Percentiles rank a stretch among this genome's conserved stretches.
phyloP scores from a whole-genome alignment of 2,329 filamentous ascomycete species.

The Colletotrichum tofieldiae region DNA sequence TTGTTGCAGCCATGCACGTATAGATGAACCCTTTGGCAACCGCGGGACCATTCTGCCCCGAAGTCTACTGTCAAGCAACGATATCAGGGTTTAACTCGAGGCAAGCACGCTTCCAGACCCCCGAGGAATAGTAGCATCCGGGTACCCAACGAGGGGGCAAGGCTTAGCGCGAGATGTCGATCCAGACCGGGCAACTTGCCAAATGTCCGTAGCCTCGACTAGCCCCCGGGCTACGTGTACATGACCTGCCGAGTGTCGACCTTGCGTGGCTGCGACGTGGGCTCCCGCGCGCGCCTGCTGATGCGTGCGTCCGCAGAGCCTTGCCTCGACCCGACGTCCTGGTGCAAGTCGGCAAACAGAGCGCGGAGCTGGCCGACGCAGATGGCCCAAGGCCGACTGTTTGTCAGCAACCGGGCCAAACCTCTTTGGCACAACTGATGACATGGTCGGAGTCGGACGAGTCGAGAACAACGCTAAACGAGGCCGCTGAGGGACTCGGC shows the following conservation, averaged over 20 bases:
- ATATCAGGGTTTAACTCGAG: not conserved
- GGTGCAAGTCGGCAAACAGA: not conserved
- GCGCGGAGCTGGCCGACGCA: not conserved
- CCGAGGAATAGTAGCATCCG: no score
- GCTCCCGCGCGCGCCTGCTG: constrained; percentile 7
- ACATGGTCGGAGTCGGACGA: not conserved
- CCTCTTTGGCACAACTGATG: not conserved
- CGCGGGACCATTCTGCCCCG: not conserved
- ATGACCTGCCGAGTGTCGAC: not conserved
- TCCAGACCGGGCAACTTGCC: not conserved
- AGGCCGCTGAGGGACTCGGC: not conserved
- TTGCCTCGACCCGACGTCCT: not conserved
- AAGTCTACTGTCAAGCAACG: not conserved
- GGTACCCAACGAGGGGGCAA: not conserved
- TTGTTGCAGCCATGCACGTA: not conserved
- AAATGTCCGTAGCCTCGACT: not conserved
- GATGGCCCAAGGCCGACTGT: not conserved
- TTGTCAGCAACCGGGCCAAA: not conserved
- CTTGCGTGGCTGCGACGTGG: not conserved
- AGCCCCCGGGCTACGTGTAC: not conserved
- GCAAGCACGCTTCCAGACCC: not conserved
- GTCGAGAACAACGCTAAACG: not conserved
- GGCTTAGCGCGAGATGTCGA: not conserved
- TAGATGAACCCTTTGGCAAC: not conserved
- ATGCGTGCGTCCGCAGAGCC: not conserved